Percentiles rank a stretch among this genome's conserved stretches.
These are phyloP conservation scores for Fusarium sp. DNA, from an alignment of 2,329 filamentous ascomycete species.

Conservation along the genomic window DNA sequence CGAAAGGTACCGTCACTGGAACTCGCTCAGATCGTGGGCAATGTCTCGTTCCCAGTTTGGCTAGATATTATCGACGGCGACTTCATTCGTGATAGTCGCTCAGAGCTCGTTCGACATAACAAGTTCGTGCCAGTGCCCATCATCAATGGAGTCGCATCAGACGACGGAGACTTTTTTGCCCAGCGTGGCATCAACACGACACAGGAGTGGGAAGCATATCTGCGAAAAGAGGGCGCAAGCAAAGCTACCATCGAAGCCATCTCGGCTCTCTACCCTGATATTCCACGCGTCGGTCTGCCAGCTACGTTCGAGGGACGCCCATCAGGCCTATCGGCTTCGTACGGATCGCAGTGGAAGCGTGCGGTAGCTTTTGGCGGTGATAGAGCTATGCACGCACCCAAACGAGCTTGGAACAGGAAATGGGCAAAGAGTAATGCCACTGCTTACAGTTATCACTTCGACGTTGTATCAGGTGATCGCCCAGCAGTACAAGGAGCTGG, in stretches of 20 bases:
- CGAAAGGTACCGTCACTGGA: constrained; percentile 18
- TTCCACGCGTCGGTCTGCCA: constrained; percentile 7
- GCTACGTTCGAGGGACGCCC: constrained; percentile 14
- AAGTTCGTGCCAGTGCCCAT: constrained; percentile 17
- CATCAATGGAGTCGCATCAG: constrained; percentile 4
- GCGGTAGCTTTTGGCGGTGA: constrained; percentile 19
- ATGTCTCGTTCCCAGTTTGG: constrained; percentile 21
- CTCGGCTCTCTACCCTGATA: constrained; percentile 18
- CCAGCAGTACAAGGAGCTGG: constrained; percentile 15
- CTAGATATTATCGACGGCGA: constrained; percentile 21
- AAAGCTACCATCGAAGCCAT: constrained; percentile 1
- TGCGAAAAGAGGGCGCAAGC: constrained; percentile 6
- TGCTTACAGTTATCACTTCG: constrained; percentile 24
- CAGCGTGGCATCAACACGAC: constrained; percentile 21
- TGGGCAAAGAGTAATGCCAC: constrained; percentile 7
- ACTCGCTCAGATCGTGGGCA: constrained; percentile 10
- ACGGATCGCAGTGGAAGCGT: constrained; percentile 28
- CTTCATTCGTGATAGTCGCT: constrained; percentile 17
- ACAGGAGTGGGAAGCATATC: constrained; percentile 17
- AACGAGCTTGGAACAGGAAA: constrained; percentile 14
- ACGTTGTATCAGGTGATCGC: constrained; percentile 20
- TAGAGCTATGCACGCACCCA: constrained; percentile 24
- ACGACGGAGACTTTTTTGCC: constrained; percentile 22
- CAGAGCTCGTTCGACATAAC: constrained; percentile 3
- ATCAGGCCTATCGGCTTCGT: not conserved